Evolutionary conservation across 1,139 yeast species (phyloP), one percentile per base, ranked within the genome.

Genomic region (Saccharomyces hybrid): DNA sequence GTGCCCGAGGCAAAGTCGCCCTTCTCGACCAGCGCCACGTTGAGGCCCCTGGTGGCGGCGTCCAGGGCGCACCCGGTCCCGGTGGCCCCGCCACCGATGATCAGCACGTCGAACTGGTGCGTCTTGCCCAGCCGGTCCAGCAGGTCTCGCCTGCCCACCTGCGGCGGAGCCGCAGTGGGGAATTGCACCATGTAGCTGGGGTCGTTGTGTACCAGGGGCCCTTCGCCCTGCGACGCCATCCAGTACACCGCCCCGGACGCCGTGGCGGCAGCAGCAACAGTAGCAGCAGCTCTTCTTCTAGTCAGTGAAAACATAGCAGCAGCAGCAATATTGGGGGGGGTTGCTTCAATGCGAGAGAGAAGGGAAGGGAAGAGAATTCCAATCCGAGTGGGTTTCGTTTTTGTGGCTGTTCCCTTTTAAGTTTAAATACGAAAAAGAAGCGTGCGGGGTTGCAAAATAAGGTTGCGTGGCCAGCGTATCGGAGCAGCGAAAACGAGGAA

Each of bases 1-100:
- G 98, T 91, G 50, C 96, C 97, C 11, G 90, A 77, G 9, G 96
- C 95, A 69, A 86, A 91, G 74, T 91, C 98, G 62, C 82, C 83
- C 68, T 86, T 85, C 72, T 91, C 98, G 59, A 91, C 79, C 57
- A 91, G 73, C 55, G 95, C 89, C 49, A 90, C 96, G 68, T 88
- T 87, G 63, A 90, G 80, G 42, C 97, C 97, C 71, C 98, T 80
- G 44, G 96, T 82, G 21, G 87, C 82, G 42, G 97, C 97, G 72
- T 91, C 98, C 51, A 91, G 77, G 1, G 97, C 98, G 51, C 90
- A 82, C 55, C 98, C 98, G 6, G 96, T 76, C 60, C 98, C 98
- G 19, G 95, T 85, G 42, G 98, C 97, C 70, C 98, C 98, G 61
- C 96, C 98, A 56, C 98, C 98, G 62, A 91, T 84, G 61, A 91